A percentile compares a stretch with the other conserved stretches of the same genome.
phyloP scores from a whole-genome alignment of 2,329 filamentous ascomycete genomes.

The Lachnellula suecica region DNA sequence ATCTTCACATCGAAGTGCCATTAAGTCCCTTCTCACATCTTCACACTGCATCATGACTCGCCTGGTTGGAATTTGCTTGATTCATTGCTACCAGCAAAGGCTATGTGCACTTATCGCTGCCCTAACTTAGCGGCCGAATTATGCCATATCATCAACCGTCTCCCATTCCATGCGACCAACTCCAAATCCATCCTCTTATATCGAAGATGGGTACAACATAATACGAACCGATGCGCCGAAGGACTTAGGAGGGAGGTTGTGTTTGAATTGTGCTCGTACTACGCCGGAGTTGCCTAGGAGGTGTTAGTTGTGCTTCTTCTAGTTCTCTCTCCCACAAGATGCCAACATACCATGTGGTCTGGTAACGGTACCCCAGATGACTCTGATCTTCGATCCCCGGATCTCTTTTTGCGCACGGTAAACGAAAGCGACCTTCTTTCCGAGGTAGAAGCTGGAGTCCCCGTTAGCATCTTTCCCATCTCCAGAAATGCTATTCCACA shows the following conservation, averaged over 20 bases:
- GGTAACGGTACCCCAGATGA: slow-evolving; percentile 99
- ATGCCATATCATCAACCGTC: slow-evolving; percentile 61
- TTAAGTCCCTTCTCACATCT: not conserved
- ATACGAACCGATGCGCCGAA: slow-evolving; percentile 95
- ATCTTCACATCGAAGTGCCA: not conserved
- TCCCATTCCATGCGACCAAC: slow-evolving; percentile 46
- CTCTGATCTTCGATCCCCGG: slow-evolving; percentile 95
- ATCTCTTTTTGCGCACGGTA: slow-evolving; percentile 95
- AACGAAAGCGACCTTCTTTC: slow-evolving; percentile 98
- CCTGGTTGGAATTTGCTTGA: slow-evolving; percentile 40
- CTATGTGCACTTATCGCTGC: slow-evolving; percentile 55
- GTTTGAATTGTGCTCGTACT: slow-evolving; percentile 95
- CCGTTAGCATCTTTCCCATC: slow-evolving; percentile 19
- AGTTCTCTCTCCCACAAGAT: not conserved
- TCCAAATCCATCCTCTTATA: slow-evolving; percentile 67
- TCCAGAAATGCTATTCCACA: slow-evolving; percentile 34
- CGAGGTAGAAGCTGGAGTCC: slow-evolving; percentile 76
- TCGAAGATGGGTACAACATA: slow-evolving; percentile 97
- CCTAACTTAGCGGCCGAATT: slow-evolving; percentile 48
- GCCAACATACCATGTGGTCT: slow-evolving; percentile 78
- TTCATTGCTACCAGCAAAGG: slow-evolving; percentile 55
- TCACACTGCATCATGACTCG: slow-evolving; percentile 4
- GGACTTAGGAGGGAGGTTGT: slow-evolving; percentile 93
- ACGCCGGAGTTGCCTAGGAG: slow-evolving; percentile 88
- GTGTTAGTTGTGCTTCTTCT: slow-evolving; percentile 11